Evolutionary conservation across 495 filamentous ascomycete genomes (phyloP).

Genomic region (Penicillium malachiteum): DNA sequence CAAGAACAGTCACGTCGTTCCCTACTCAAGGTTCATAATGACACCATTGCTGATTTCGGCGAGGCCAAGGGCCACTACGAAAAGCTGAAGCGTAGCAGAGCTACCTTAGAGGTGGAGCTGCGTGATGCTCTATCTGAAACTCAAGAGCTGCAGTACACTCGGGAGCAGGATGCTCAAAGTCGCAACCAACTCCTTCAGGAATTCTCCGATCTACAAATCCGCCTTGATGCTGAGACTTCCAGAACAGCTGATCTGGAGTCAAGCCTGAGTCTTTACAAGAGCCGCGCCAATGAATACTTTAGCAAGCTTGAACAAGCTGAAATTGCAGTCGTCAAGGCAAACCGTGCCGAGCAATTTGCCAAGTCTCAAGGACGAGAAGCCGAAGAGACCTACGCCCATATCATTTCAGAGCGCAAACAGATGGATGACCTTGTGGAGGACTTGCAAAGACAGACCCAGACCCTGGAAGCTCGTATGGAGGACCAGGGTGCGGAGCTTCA

Average conservation of each 20-base stretch:
- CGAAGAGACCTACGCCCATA: constrained; percentile 84
- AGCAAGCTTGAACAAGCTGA: constrained; percentile 96
- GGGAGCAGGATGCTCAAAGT: constrained; percentile 82
- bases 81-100: constrained; percentile 74
- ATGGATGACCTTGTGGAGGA: constrained; percentile 89
- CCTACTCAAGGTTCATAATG: constrained; percentile 80
- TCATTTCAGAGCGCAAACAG: constrained; percentile 89
- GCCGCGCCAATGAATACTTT: constrained; percentile 93
- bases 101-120: constrained; percentile 81
- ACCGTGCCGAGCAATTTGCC: constrained; percentile 88
- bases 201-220: constrained; percentile 90
- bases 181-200: constrained; percentile 87
- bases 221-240: constrained; percentile 84
- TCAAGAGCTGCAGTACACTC: constrained; percentile 69
- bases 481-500: constrained; percentile 89
- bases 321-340: constrained; percentile 90
- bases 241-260: constrained; percentile 80
- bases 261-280: constrained; percentile 86
- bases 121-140: constrained; percentile 81
- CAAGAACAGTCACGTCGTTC: constrained; percentile 87
- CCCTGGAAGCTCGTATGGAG: constrained; percentile 86
- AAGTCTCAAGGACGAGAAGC: constrained; percentile 84
- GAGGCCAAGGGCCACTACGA: constrained; percentile 87
- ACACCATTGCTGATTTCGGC: constrained; percentile 76
- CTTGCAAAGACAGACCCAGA: constrained; percentile 82